phyloP scores from a whole-genome alignment of 2,329 filamentous ascomycete species.

The Curvularia lunata region DNA sequence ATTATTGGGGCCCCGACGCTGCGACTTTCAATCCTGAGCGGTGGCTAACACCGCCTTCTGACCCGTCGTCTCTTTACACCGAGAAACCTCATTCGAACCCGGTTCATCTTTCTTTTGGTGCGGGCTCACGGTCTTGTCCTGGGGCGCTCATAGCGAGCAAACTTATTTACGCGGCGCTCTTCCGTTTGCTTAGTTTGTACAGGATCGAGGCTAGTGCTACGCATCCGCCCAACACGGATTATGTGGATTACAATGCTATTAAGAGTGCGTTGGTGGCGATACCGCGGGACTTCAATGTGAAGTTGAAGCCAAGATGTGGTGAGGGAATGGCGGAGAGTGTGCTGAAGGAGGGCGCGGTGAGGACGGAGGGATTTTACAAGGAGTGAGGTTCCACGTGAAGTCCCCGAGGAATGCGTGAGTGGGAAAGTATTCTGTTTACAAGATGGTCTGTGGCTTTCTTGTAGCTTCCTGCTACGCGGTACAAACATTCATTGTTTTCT shows the following conservation, averaged over 20 bases:
- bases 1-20: conserved; percentile 58
- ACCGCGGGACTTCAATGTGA: conserved; percentile 64
- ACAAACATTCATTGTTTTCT: neutral
- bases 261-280: conserved; percentile 67
- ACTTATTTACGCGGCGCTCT: conserved; percentile 58
- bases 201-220: conserved; percentile 57
- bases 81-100: conserved; percentile 33
- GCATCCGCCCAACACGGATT: conserved; percentile 65
- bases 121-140: conserved; percentile 59
- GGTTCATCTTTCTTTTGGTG: conserved; percentile 59
- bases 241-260: conserved; percentile 67
- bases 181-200: conserved; percentile 59
- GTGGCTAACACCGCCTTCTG: conserved; percentile 48
- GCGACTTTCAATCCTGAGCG: conserved; percentile 57
- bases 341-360: conserved; percentile 51
- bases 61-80: conserved; percentile 3
- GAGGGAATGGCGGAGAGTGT: conserved; percentile 49
- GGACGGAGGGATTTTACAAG: conserved; percentile 59
- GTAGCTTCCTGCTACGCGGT: neutral
- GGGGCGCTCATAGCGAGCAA: conserved; percentile 60
- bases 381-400: conserved; percentile 8
- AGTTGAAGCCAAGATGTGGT: conserved; percentile 59
- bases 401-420: no score
- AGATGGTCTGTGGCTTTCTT: neutral
- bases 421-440: no score